Conservation (phyloP, 345 rosid genomes). For the Geranium rotundifolium region DNA sequence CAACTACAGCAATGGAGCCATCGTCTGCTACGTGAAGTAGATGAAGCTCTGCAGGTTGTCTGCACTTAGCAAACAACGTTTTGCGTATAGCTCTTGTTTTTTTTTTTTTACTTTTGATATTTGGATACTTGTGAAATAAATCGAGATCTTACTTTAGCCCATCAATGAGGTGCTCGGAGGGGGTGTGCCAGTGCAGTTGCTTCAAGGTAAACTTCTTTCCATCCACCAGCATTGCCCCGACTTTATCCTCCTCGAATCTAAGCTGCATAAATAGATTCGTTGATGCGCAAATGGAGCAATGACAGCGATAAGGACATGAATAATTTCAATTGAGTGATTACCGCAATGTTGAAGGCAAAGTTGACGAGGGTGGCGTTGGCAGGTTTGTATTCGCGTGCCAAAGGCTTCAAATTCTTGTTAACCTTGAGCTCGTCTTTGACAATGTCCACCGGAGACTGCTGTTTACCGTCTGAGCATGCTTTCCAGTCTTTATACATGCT, state of each 20-base stretch:
- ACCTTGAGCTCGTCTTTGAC: slow-evolving; percentile 9
- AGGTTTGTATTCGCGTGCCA: slow-evolving; percentile 24
- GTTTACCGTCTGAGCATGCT: slow-evolving; percentile 36
- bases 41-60: slow-evolving; percentile 76
- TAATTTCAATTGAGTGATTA: too few species aligned
- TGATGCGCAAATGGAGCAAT: too few species aligned
- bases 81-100: too few species aligned
- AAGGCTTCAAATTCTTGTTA: slow-evolving; percentile 19
- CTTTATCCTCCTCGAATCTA: slow-evolving; percentile 20
- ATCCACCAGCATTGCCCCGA: slow-evolving; percentile 31
- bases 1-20: slow-evolving; percentile 33
- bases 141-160: slow-evolving; percentile 34
- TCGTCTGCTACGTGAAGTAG: slow-evolving; percentile 44
- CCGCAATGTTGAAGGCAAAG: slow-evolving; percentile 33
- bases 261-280: slow-evolving; percentile 9
- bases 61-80: slow-evolving; percentile 14
- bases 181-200: slow-evolving; percentile 77
- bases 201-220: slow-evolving; percentile 37
- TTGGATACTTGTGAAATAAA: neutral
- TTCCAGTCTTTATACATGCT: too few species aligned
- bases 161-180: slow-evolving; percentile 60
- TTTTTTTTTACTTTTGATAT: too few species aligned
- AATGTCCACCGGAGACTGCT: slow-evolving; percentile 66
- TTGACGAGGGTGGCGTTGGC: slow-evolving; percentile 45
- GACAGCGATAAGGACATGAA: too few species aligned